A percentile compares a stretch with the other conserved stretches of the same genome.
These are phyloP conservation scores for Penicillium sp. DNA, from an alignment of 2,329 filamentous ascomycete genomes.

Conservation along the genomic window DNA sequence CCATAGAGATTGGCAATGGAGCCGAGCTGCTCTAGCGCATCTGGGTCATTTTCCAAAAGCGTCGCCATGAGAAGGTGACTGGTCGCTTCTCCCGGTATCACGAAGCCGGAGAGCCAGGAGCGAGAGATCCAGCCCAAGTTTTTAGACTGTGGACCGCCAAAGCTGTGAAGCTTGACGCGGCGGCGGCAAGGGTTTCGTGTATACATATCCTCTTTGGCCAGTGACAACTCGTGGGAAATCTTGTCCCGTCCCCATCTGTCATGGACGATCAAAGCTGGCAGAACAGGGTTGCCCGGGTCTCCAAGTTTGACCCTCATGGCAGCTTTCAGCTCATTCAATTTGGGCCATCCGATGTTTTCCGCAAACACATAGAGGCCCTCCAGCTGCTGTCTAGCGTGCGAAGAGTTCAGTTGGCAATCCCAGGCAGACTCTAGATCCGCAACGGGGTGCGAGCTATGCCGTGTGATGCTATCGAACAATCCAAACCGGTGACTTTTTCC, in stretches of 20 bases:
- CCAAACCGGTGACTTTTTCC: conserved; percentile 22
- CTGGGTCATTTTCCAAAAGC: conserved; percentile 55
- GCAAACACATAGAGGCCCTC: conserved; percentile 54
- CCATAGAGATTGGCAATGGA: conserved; percentile 54
- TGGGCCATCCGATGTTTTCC: conserved; percentile 52
- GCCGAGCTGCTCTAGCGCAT: conserved; percentile 50
- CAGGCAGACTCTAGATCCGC: conserved; percentile 30
- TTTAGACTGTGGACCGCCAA: conserved; percentile 23
- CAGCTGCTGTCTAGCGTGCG: conserved; percentile 45
- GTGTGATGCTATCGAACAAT: conserved; percentile 27
- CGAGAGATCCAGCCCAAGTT: conserved; percentile 56
- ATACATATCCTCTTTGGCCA: conserved; percentile 33
- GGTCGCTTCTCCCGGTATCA: conserved; percentile 55
- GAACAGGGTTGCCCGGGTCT: conserved; percentile 10
- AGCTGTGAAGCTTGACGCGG: conserved; percentile 29
- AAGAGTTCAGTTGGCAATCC: conserved; percentile 39
- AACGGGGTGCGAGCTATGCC: conserved; percentile 15
- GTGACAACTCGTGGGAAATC: conserved; percentile 6
- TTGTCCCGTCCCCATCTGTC: conserved; percentile 8
- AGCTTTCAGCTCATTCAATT: conserved; percentile 38
- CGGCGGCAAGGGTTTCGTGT: conserved; percentile 29
- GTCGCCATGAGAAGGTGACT: conserved; percentile 57
- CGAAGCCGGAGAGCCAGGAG: conserved; percentile 55
- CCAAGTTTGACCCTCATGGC: conserved; percentile 40
- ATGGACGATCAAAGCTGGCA: conserved; percentile 13